Evolutionary conservation across 257 asterid species (phyloP), one percentile per base, ranked within the genome.

Genomic region (Petunia axillaris): DNA sequence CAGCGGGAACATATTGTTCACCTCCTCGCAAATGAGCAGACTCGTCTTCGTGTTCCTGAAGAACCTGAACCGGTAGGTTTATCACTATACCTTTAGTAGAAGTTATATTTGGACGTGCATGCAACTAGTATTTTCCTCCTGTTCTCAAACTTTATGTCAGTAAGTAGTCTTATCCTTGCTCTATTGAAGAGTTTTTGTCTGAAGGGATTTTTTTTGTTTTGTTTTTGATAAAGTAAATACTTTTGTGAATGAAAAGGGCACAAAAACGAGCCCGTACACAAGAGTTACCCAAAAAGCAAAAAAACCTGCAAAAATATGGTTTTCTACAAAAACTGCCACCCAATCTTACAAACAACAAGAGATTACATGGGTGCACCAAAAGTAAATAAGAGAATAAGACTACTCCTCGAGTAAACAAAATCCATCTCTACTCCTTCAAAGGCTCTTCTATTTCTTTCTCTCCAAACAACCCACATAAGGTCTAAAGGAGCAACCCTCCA

Each of bases 21-120:
- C 87, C 98, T 93, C 82, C 97, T 95, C 64, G 94, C 97, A 67
- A 95, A 95, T 86, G 98, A 93, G 87, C 99, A 95, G 79, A 95
- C 91, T 77, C 93, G 97, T 64, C 90, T 95, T 83, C 91, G 89
- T 81, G 85, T 86, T 85, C 98, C 87, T 37, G 98, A 93, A 71
- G 98, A 92, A 70, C 88, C 87, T 77, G 98, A 95, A 79, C 96
- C 97, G 68, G 99, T 95, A 84, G 52, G 96, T 91, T 80, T 60
- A n/a, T 79, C 46, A 80, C 66, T 71, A 36, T 59, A 59, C 73
- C n/a, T 54, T 79, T 75, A n/a, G 16, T 54, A 25, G 74, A 62
- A 63, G 15, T 11, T 71, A 71, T 50, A 71, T 35, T 63, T 35
- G 62, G 54, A 50, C 25, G 3, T 52, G 57, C 14, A 52, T 35